These are phyloP conservation scores for Paramecium sonneborni DNA, from an alignment of 73 alveolate species.

Conservation along the genomic window DNA sequence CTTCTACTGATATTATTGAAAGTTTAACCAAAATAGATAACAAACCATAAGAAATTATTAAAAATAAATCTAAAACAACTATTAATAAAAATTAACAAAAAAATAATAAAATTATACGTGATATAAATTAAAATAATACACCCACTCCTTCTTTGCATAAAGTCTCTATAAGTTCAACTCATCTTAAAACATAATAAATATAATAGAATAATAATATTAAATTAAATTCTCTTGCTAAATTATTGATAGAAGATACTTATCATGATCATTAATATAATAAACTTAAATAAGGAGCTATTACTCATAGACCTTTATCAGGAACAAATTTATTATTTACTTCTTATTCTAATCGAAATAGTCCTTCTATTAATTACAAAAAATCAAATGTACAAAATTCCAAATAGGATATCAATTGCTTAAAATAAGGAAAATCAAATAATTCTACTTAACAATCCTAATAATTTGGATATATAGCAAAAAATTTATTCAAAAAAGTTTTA, in stretches of 20 bases:
- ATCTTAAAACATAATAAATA: not conserved
- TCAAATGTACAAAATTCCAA: not conserved
- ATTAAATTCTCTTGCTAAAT: not conserved
- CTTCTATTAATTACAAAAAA: conserved; percentile 9
- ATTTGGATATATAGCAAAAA: not conserved
- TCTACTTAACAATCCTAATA: not conserved
- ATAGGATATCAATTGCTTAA: not conserved
- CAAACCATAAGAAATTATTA: not conserved
- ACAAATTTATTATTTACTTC: not conserved
- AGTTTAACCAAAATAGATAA: not conserved
- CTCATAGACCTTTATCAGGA: conserved; percentile 46
- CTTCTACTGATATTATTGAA: not conserved
- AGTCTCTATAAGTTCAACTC: not conserved
- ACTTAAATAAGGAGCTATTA: not conserved
- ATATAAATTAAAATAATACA: not conserved
- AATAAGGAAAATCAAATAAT: not conserved
- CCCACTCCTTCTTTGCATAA: not conserved
- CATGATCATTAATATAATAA: not conserved
- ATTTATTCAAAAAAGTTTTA: not conserved
- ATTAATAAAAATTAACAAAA: not conserved
- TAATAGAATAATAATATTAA: not conserved
- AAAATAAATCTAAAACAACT: not conserved
- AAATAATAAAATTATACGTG: not conserved
- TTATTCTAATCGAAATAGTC: conserved; percentile 41
- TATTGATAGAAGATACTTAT: not conserved